Conservation (phyloP, 148 eudicot genomes). For the Dysphania ambrosioides region DNA sequence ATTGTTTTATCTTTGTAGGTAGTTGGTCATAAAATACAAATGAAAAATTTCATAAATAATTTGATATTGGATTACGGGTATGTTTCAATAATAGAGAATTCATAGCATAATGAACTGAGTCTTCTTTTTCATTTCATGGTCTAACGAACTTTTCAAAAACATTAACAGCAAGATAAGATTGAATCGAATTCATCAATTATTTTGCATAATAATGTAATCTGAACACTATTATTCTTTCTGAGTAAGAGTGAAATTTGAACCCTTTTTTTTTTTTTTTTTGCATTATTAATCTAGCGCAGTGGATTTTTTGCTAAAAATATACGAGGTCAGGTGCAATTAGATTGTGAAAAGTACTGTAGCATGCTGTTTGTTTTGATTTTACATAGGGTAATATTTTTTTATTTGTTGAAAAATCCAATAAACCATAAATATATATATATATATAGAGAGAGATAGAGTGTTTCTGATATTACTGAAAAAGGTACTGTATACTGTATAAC, state of each 20-base stretch:
- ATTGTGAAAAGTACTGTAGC: background rate
- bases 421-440: no score
- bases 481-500: no score
- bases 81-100: background rate
- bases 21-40: background rate
- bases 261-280: no score
- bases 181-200: background rate
- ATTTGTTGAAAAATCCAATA: background rate
- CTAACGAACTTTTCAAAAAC: no score
- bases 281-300: background rate
- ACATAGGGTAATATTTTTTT: no score
- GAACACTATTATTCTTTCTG: slow-evolving; percentile 10
- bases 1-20: background rate
- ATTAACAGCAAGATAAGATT: background rate
- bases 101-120: background rate
- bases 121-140: slow-evolving; percentile 5
- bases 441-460: no score
- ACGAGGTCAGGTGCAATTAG: background rate
- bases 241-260: slow-evolving; percentile 2
- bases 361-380: background rate
- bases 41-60: background rate
- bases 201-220: background rate
- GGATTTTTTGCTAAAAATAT: background rate
- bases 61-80: background rate
- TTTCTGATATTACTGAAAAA: no score